These are phyloP conservation scores for Paraconiothyrium brasiliense DNA, from an alignment of 2,329 filamentous ascomycete species.

Conservation along the genomic window DNA sequence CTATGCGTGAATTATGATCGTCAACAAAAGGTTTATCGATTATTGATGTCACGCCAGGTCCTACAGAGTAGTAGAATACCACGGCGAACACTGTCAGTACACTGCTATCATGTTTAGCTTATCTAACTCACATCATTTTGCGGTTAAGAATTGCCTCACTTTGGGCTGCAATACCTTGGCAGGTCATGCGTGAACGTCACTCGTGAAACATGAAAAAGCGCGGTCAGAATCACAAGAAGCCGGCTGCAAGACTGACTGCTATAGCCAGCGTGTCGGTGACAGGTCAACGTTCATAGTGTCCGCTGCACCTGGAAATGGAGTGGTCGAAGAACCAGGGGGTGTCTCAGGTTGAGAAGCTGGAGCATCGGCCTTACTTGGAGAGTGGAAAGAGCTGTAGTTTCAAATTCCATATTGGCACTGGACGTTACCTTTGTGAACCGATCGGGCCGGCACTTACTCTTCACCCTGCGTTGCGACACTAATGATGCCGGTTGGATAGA, in stretches of 20 bases:
- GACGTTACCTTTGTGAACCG: not conserved
- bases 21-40: too few relatives aligned
- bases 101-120: too few relatives aligned
- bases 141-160: too few relatives aligned
- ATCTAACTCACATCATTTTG: too few relatives aligned
- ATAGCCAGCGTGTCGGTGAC: conserved; percentile 8
- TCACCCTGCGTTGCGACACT: conserved; percentile 6
- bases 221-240: conserved; percentile 12
- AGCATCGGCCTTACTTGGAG: conserved; percentile 3
- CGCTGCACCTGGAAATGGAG: conserved; percentile 3
- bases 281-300: not conserved
- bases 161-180: not conserved
- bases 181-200: not conserved
- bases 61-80: too few relatives aligned
- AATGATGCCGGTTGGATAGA: conserved; percentile 18
- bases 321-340: not conserved
- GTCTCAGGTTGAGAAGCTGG: not conserved
- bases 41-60: too few relatives aligned
- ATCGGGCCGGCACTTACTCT: not conserved
- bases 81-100: too few relatives aligned
- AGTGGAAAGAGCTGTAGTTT: not conserved
- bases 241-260: conserved; percentile 15
- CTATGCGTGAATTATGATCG: too few relatives aligned
- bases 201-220: too few relatives aligned
- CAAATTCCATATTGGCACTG: not conserved